A percentile compares a stretch with the other conserved stretches of the same genome.
Evolutionary conservation across 345 rosid genomes (phyloP).

Genomic region (Reutealis trisperma): DNA sequence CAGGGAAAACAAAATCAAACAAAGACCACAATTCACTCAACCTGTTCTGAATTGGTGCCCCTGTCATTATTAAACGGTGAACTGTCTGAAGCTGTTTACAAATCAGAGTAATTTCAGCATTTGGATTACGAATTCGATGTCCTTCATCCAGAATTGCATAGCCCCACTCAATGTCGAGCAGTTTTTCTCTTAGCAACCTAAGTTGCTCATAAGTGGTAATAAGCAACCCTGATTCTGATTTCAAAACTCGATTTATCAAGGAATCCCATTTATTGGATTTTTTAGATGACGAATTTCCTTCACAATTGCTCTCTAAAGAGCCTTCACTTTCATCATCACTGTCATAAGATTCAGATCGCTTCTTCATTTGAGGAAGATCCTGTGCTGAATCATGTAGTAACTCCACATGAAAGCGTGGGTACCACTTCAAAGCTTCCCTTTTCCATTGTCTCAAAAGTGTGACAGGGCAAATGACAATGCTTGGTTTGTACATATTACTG

Average conservation of each 20-base stretch:
- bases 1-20: slow-evolving; percentile 99
- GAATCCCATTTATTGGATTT: slow-evolving; percentile 76
- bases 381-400: slow-evolving; percentile 89
- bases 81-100: slow-evolving; percentile 98
- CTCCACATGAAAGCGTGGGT: slow-evolving; percentile 73
- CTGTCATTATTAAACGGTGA: slow-evolving; percentile 94
- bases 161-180: slow-evolving; percentile 93
- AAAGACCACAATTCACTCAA: slow-evolving; percentile 91
- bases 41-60: slow-evolving; percentile 96
- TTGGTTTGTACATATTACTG: slow-evolving; percentile 89
- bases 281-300: slow-evolving; percentile 42
- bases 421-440: slow-evolving; percentile 94
- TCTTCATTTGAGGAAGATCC: slow-evolving; percentile 50
- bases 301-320: slow-evolving; percentile 64
- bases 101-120: slow-evolving; percentile 83
- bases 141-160: slow-evolving; percentile 96
- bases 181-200: slow-evolving; percentile 73
- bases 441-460: slow-evolving; percentile 94
- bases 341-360: slow-evolving; percentile 47
- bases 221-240: slow-evolving; percentile 76
- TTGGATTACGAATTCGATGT: slow-evolving; percentile 95
- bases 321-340: slow-evolving; percentile 76
- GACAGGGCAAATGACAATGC: slow-evolving; percentile 92
- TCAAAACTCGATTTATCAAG: slow-evolving; percentile 74
- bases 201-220: slow-evolving; percentile 96